phyloP scores from a whole-genome alignment of 257 asterid species.

The Gentiana macrophylla region DNA sequence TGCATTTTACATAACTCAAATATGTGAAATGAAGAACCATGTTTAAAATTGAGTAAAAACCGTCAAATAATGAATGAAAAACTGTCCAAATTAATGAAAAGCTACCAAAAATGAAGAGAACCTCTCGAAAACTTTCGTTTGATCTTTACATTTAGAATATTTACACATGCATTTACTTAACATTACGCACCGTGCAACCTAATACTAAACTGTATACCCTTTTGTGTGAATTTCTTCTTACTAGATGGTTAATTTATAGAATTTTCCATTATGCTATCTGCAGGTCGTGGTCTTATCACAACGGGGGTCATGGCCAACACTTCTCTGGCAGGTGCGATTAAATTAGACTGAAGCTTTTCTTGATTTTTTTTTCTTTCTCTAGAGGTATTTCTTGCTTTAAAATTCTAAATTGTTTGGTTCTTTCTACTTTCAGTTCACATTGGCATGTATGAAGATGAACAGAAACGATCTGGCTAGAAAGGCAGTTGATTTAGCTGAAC shows the following conservation, averaged over 20 bases:
- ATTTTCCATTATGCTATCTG: conserved; percentile 9
- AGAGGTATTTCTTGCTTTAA: conserved; percentile 10
- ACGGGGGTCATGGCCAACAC: conserved; percentile 92
- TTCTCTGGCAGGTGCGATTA: conserved; percentile 61
- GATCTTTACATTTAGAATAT: no score
- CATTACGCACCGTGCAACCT: no score
- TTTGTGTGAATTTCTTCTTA: no score
- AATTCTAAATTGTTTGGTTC: background rate
- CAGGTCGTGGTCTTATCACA: conserved; percentile 94
- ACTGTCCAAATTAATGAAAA: no score
- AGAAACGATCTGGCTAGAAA: conserved; percentile 56
- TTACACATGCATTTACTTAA: no score
- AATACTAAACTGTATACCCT: no score
- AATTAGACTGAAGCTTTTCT: background rate
- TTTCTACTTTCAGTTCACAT: conserved; percentile 51
- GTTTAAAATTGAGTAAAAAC: no score
- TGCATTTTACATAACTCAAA: background rate
- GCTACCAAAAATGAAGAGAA: no score
- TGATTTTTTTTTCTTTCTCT: conserved; percentile 6
- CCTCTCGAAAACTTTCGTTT: no score
- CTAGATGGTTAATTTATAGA: no score
- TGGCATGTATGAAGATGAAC: conserved; percentile 95
- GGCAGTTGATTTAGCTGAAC: conserved; percentile 56
- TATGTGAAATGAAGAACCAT: no score
- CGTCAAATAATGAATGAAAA: no score